Evolutionary conservation across 108 stramenopile species (phyloP), one percentile per base, ranked within the genome.

Genomic region (Epipyxis sp.): DNA sequence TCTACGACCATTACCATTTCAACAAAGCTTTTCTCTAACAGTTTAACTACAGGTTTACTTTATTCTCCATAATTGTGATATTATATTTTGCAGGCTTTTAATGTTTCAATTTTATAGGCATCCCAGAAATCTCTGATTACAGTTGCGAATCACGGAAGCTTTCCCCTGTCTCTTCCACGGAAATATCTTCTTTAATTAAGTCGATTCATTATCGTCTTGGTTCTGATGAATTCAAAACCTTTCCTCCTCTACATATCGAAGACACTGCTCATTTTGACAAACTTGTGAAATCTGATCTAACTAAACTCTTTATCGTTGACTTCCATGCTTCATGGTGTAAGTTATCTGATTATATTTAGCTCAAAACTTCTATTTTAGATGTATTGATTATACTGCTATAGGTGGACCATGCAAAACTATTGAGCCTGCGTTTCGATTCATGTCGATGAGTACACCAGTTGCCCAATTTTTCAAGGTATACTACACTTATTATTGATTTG

Each of bases 281-380:
- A 27, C 59, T 80, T 58, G 69, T 80, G 44, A 40, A 80, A 20
- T 44, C 27, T 20, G 29, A 72, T 1, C 59, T 44, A 0, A 2
- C 2, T 40, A 50, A 74, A 1, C 34, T 80, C 0, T 1, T 80
- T 27, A 69, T 76, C 39, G 25, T 80, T 29, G 35, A 35, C n/a
- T 80, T 80, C 59, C 76, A 77, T 65, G 72, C 67, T n/a, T 40
- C 3, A 2, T 80, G 80, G 80, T 80, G n/a, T n/a, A n/a, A n/a
- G n/a, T n/a, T n/a, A n/a, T n/a, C n/a, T n/a, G n/a, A n/a, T n/a
- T n/a, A n/a, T n/a, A n/a, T n/a, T n/a, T n/a, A n/a, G n/a, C n/a
- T n/a, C n/a, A n/a, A n/a, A n/a, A n/a, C n/a, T n/a, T n/a, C n/a
- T n/a, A n/a, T n/a, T n/a, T n/a, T n/a, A n/a, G n/a, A n/a, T n/a